Base-by-base conservation (phyloP, 1,284 basidiomycete genomes). In the Rhodotorula sp. region DNA sequence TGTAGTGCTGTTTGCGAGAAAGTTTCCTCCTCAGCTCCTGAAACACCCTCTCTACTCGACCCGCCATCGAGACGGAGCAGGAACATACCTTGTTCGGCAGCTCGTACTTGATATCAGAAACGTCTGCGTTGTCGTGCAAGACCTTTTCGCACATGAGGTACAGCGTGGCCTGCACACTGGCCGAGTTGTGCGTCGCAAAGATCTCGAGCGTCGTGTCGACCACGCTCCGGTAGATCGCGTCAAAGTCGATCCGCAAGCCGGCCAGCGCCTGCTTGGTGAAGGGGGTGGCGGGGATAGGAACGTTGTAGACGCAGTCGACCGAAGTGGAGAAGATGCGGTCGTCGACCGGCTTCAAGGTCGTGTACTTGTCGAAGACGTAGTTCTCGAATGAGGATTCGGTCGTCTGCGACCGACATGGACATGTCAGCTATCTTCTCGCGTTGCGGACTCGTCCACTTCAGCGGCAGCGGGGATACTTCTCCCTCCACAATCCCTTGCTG, bases 281-380 rank as follows among this genome's bases (percentile, higher is more conserved):
- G 1, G 80, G 76, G 82, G 10, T 81, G 76, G 2, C 83, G 1
- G 81, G 80, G 37, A 83, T 83, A 6, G 83, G 77, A 78, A 91
- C 89, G 7, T 82, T 84, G 80, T 92, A 95, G 20, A 81, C 80
- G 62, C 91, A 83, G 71, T 92, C 89, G 68, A 95, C 84, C 15
- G 89, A 86, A 3, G 93, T 95, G 37, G 89, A 91, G 82, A 95
- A 89, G 78, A 95, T 88, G n/a, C 93, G 86, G 76, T 95, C 93
- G 76, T 88, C 80, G 61, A 93, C 91, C 75, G 90, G 66, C 24
- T 59, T 67, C 60, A 96, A 86, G 1, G 93, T 95, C 44, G 94
- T 94, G 82, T 89, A 92, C 79, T 94, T 91, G 81, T 97, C 94
- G 4, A 86, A 85, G 69, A 90, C 82, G 82, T 95, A 98, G 63